These are phyloP conservation scores for Yamadazyma scolyti DNA, from an alignment of 805 yeast species.

Conservation along the genomic window DNA sequence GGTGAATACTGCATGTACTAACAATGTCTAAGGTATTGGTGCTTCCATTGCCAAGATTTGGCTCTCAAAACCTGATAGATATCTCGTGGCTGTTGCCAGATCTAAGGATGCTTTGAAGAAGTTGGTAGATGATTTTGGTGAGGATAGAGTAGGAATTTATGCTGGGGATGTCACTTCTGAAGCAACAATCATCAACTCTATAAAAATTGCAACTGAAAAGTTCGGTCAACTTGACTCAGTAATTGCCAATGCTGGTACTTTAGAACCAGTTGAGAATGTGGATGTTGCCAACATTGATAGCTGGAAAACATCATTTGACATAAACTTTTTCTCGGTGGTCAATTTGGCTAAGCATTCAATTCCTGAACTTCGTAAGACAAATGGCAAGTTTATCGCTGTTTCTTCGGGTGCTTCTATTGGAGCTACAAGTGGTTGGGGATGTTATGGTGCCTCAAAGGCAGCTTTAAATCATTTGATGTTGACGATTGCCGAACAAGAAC, in stretches of 20 bases:
- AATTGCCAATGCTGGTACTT: conserved; percentile 77
- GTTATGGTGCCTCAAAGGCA: conserved; percentile 90
- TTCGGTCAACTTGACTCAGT: conserved; percentile 62
- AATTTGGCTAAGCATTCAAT: conserved; percentile 51
- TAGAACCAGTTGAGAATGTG: conserved; percentile 69
- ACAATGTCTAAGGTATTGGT: conserved; percentile 71
- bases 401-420: conserved; percentile 83
- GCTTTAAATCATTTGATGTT: conserved; percentile 76
- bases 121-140: conserved; percentile 43
- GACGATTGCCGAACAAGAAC: conserved; percentile 68
- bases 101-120: conserved; percentile 44
- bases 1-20: conserved; percentile 4
- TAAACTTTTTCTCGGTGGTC: conserved; percentile 77
- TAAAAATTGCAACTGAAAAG: conserved; percentile 41
- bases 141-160: conserved; percentile 46
- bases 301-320: conserved; percentile 67
- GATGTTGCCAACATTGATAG: conserved; percentile 47
- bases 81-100: conserved; percentile 73
- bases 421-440: conserved; percentile 74
- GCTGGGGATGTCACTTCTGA: conserved; percentile 54
- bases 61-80: conserved; percentile 31
- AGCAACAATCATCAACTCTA: conserved; percentile 29
- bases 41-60: conserved; percentile 58
- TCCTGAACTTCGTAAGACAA: conserved; percentile 52
- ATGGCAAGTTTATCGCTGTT: conserved; percentile 72